Conservation (phyloP, 1,284 basidiomycete species). For the Apiotrichum brassicae region DNA sequence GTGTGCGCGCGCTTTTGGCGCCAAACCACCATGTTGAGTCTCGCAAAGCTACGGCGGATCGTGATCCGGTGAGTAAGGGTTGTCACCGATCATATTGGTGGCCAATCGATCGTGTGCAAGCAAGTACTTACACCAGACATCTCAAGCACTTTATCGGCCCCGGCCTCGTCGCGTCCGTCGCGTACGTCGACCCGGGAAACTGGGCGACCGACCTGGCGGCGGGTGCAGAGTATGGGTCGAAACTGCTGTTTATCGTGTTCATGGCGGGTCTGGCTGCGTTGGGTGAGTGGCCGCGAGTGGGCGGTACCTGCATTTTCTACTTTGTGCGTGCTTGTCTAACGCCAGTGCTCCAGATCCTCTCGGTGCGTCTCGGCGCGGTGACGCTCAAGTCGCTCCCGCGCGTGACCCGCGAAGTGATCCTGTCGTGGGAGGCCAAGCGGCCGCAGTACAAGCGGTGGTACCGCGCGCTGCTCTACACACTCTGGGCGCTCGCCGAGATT, state of each 20-base stretch:
- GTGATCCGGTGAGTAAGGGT: too few species aligned
- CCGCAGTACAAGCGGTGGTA: conserved; percentile 54
- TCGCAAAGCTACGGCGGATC: too few species aligned
- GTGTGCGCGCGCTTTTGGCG: too few species aligned
- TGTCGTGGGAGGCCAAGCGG: conserved; percentile 61
- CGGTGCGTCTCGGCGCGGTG: conserved; percentile 52
- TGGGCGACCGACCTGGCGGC: conserved; percentile 47
- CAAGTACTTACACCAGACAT: conserved; percentile 29
- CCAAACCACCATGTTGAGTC: too few species aligned
- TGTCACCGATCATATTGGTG: too few species aligned
- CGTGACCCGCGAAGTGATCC: conserved; percentile 62
- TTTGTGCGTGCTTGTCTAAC: too few species aligned
- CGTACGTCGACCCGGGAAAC: conserved; percentile 46
- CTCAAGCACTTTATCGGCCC: conserved; percentile 45
- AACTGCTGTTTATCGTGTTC: conserved; percentile 77
- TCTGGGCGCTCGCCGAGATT: conserved; percentile 61
- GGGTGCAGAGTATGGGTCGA: conserved; percentile 72
- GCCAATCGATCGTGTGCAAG: too few species aligned
- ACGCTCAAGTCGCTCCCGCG: conserved; percentile 36
- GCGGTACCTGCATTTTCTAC: too few species aligned
- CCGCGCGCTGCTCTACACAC: conserved; percentile 45
- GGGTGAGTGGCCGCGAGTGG: too few species aligned
- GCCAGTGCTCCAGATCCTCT: conserved; percentile 36
- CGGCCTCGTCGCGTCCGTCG: conserved; percentile 45
- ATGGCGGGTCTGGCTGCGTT: conserved; percentile 72